Conservation (phyloP, 768 basidiomycete species). For the Boletus pseudopeckii region DNA sequence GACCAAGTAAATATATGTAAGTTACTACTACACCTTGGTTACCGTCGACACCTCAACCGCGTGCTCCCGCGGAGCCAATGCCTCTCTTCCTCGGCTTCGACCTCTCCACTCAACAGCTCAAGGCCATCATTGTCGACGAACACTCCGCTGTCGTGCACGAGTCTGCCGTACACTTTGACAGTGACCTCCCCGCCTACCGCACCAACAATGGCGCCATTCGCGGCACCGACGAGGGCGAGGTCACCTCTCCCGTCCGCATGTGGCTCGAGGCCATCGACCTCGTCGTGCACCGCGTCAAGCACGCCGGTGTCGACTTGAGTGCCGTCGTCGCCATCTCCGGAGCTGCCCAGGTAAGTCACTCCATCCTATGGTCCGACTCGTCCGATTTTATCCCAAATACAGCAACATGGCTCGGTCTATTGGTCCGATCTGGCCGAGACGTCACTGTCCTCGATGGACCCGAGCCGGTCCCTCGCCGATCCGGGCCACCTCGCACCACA, state of each 20-base stretch:
- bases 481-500: background rate
- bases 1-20: too few species aligned
- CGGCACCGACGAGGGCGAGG: background rate
- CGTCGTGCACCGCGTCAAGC: background rate
- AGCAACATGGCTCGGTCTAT: slow-evolving; percentile 9
- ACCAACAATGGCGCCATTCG: background rate
- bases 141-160: background rate
- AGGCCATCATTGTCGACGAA: background rate
- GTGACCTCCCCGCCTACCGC: background rate
- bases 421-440: background rate
- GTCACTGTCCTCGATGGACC: background rate
- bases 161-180: background rate
- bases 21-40: too few species aligned
- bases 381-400: background rate
- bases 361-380: too few species aligned
- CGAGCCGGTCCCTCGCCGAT: background rate
- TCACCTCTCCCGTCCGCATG: slow-evolving; percentile 4
- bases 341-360: slow-evolving; percentile 1
- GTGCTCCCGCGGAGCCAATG: too few species aligned
- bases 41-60: too few species aligned
- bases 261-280: slow-evolving; percentile 11
- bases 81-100: background rate
- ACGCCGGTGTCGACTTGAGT: background rate
- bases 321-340: slow-evolving; percentile 1
- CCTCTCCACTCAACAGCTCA: slow-evolving; percentile 8